Base-by-base conservation (phyloP, 257 asterid species). In the Solanum pinnatisectum region DNA sequence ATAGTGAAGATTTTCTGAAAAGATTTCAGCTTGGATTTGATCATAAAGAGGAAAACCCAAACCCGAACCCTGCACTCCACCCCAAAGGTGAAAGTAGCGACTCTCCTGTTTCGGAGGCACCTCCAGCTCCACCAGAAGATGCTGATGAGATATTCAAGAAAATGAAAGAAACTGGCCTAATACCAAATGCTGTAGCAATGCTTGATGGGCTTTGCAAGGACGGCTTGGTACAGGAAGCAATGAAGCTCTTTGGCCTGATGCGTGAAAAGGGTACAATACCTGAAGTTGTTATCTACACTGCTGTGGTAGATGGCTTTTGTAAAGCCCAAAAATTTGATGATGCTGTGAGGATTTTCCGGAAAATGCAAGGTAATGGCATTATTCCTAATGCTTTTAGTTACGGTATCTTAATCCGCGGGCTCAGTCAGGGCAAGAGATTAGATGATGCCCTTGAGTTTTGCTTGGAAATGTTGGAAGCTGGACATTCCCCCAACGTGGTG, bases 161-260 rank as follows among this genome's bases (percentile, higher is more conserved):
- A 90, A 95, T 97, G 97, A 96, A 97, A 93, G 94, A 92, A 92
- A 93, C 98, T 71, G 98, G 98, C 14, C 89, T 97, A 90, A 94
- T 97, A 88, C 98, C 98, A 2, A 95, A 95, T 63, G 98, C 98
- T 18, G 98, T 97, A 76, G 98, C 98, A 7, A 95, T 97, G 99
- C 98, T 95, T 52, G 98, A 95, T 82, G 97, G 98, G 8, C 88
- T 97, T 87, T 97, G 98, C 88, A 97, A 95, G 91, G 99, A 96
- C 42, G 98, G 99, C 83, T 90, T 94, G 83, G 96, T 94, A 88
- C 98, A 94, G 71, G 99, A 96, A 30, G 98, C 98, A 32, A 93
- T 95, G 96, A 94, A 94, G 91, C 93, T 96, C 88, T 95, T 96
- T 40, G 94, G 95, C 12, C 52, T 91, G 89, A 96, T 96, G 98